Base-by-base conservation (phyloP, 306 rosid genomes). In the Cicer judaicum region DNA sequence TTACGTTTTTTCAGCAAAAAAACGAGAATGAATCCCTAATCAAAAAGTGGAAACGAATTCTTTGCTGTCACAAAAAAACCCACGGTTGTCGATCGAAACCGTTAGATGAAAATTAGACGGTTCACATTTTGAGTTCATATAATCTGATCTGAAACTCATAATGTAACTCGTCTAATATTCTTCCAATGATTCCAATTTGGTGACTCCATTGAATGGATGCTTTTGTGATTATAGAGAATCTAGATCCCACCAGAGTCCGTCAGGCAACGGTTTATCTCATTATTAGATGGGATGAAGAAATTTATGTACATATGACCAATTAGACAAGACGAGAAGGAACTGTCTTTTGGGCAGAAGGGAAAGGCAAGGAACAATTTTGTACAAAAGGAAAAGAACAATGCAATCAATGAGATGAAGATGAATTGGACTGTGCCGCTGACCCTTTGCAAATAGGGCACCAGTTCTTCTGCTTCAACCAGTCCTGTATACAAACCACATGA, bases 391-490 rank as follows among this genome's bases (percentile, higher is more conserved):
- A 64, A 54, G 41, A 66, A 52, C 15, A 43, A 81, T 11, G 43
- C 61, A 83, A 70, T 83, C 73, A 85, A 55, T 77, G 55, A 38
- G 87, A 68, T 16, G 77, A 74, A 21, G 75, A 67, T 55, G 87
- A 60, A 11, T 76, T 75, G 10, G 87, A 75, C 59, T 24, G 73
- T 59, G 83, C 82, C 0, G 80, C 85, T 1, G 92, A 78, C 21
- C 85, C 81, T 89, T 91, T 88, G 81, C 97, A 93, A 64, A 89
- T 80, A 18, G 97, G 98, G 77, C 98, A 91, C 96, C 96, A 93
- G 19, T 88, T 93, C 93, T 93, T 93, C 72, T 85, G 61, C 77
- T 81, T 79, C 78, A 93, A 65, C 97, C 98, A 93, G 34, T 91
- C 88, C 54, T 87, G 84, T 82, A 91, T 70, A 72, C 97, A 93